Evolutionary conservation across 768 basidiomycete species (phyloP).

Genomic region (Punctularia strigosozonata): DNA sequence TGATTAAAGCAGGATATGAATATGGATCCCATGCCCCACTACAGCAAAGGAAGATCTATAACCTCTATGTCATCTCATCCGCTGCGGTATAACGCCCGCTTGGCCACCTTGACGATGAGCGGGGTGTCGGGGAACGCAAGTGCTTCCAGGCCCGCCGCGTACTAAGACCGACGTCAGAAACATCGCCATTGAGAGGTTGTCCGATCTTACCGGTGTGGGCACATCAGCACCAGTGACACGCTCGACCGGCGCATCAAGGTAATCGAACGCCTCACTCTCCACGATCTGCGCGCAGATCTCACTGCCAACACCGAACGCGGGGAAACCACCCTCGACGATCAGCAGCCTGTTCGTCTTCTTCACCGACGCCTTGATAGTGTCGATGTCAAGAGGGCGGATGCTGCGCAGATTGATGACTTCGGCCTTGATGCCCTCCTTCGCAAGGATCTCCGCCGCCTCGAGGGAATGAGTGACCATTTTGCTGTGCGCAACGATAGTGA

Average conservation of each 20-base stretch:
- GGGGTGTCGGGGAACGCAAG: constrained; percentile 91
- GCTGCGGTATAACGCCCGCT: constrained; percentile 83
- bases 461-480: constrained; percentile 95
- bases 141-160: constrained; percentile 80
- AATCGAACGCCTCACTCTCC: constrained; percentile 97
- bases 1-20: not conserved
- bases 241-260: constrained; percentile 96
- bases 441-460: constrained; percentile 87
- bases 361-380: constrained; percentile 91
- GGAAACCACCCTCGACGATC: constrained; percentile 97
- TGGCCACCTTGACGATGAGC: constrained; percentile 88
- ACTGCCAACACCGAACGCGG: constrained; percentile 94
- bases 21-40: not conserved
- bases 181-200: constrained; percentile 1
- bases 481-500: constrained; percentile 96
- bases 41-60: not conserved
- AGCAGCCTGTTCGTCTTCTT: constrained; percentile 98
- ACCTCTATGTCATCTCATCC: constrained; percentile 36
- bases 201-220: constrained; percentile 78
- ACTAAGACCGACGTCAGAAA: constrained; percentile 32
- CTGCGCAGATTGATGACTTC: constrained; percentile 96
- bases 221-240: constrained; percentile 96
- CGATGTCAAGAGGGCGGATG: constrained; percentile 95
- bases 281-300: constrained; percentile 97
- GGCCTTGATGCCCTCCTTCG: constrained; percentile 94